A percentile compares a stretch with the other conserved stretches of the same genome.
Evolutionary conservation across 2,329 filamentous ascomycete genomes (phyloP).

Genomic region (Penicillium sp.): DNA sequence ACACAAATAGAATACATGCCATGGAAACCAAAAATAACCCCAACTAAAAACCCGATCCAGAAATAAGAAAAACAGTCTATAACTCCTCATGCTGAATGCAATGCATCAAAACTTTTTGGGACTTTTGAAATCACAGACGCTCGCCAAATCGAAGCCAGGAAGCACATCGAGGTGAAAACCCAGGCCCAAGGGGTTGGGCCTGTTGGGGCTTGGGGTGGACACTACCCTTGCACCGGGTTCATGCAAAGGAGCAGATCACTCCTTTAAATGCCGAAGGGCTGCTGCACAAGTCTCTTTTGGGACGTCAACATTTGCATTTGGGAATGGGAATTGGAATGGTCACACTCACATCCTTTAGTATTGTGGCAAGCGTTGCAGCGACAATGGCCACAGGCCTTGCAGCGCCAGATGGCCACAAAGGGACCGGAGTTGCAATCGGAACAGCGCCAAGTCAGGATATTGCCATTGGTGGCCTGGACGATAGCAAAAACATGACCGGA

Average conservation of each 20-base stretch:
- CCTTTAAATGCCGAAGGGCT: background rate
- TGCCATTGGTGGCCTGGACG: slow-evolving; percentile 44
- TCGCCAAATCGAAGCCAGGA: slow-evolving; percentile 16
- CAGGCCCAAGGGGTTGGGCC: slow-evolving; percentile 3
- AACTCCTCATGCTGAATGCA: slow-evolving; percentile 20
- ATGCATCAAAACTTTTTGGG: slow-evolving; percentile 18
- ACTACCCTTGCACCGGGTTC: slow-evolving; percentile 15
- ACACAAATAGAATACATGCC: slow-evolving; percentile 2
- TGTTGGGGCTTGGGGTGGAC: background rate
- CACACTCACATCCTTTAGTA: slow-evolving; percentile 30
- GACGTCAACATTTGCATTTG: slow-evolving; percentile 1
- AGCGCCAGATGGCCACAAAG: slow-evolving; percentile 46
- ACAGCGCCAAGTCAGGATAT: slow-evolving; percentile 47
- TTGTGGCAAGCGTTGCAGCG: slow-evolving; percentile 45
- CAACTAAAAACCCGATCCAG: slow-evolving; percentile 3
- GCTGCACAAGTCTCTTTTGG: slow-evolving; percentile 3
- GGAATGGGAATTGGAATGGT: background rate
- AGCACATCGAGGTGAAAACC: background rate
- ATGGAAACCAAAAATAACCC: background rate
- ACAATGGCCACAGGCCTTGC: slow-evolving; percentile 45
- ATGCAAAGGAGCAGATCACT: slow-evolving; percentile 12
- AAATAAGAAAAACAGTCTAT: slow-evolving; percentile 10
- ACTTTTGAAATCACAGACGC: slow-evolving; percentile 14
- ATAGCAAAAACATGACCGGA: slow-evolving; percentile 43
- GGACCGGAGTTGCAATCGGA: slow-evolving; percentile 46